Percentiles rank a stretch among this genome's conserved stretches.
These are phyloP conservation scores for Baorangia bicolor DNA, from an alignment of 768 basidiomycete species.

Conservation along the genomic window DNA sequence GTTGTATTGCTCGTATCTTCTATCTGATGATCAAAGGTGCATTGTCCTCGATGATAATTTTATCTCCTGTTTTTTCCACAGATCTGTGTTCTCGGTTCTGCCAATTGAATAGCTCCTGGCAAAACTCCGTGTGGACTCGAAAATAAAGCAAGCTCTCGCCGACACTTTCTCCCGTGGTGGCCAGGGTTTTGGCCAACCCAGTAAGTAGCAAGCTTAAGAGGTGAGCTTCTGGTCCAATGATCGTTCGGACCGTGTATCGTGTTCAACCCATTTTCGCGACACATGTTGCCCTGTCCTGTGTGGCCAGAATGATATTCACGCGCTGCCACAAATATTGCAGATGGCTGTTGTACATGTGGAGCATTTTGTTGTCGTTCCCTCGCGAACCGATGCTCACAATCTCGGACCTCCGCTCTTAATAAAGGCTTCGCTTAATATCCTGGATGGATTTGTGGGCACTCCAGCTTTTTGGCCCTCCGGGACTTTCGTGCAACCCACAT, in stretches of 20 bases:
- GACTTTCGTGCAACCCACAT: neutral
- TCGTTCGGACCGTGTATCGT: neutral
- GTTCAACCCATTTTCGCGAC: neutral
- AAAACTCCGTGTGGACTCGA: neutral
- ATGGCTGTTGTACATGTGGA: conserved; percentile 6
- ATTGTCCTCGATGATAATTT: neutral
- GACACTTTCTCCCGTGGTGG: neutral
- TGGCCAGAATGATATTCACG: conserved; percentile 3
- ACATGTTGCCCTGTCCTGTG: neutral
- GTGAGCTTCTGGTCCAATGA: neutral
- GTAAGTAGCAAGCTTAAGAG: neutral
- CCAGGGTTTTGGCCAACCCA: too few species aligned
- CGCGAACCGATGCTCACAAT: neutral
- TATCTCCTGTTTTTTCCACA: neutral
- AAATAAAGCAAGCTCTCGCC: neutral
- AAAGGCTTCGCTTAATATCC: neutral
- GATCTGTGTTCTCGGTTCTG: neutral
- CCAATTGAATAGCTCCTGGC: neutral
- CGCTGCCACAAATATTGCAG: conserved; percentile 5
- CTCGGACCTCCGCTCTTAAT: conserved; percentile 3
- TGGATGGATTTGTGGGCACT: neutral
- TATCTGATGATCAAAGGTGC: conserved; percentile 2
- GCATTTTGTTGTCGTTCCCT: conserved; percentile 9
- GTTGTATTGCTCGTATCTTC: neutral
- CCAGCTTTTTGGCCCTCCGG: neutral